Evolutionary conservation across 1,284 basidiomycete genomes (phyloP).

Genomic region (Kalmanozyma brasiliensis): DNA sequence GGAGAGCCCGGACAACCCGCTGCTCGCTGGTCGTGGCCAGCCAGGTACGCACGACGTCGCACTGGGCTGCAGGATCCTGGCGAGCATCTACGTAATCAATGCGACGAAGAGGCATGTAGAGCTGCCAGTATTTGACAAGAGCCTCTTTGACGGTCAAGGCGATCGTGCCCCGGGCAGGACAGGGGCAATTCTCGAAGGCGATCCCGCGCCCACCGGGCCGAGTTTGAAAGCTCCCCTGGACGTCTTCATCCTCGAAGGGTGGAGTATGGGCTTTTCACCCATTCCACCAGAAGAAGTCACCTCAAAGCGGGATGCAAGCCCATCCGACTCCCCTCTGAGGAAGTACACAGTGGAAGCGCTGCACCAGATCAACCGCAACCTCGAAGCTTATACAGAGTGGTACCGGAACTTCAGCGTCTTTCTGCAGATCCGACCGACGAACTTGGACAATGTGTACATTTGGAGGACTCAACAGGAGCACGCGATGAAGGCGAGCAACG

Average conservation of each 20-base stretch:
- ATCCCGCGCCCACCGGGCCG: constrained; percentile 11
- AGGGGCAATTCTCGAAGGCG: too few relatives aligned
- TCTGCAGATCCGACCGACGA: constrained; percentile 33
- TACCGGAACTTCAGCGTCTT: constrained; percentile 37
- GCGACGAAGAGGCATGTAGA: not conserved
- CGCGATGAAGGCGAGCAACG: constrained; percentile 45
- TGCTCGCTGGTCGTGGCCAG: constrained; percentile 37
- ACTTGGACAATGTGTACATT: constrained; percentile 37
- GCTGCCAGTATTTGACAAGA: constrained; percentile 43
- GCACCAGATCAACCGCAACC: constrained; percentile 35
- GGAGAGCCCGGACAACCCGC: constrained; percentile 30
- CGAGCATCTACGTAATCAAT: constrained; percentile 27
- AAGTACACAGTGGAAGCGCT: constrained; percentile 21
- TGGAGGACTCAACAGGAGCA: constrained; percentile 47
- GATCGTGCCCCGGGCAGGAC: constrained; percentile 29
- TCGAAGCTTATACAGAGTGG: constrained; percentile 25
- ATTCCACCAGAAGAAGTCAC: constrained; percentile 12
- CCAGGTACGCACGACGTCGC: constrained; percentile 41
- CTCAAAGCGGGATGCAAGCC: constrained; percentile 2
- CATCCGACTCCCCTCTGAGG: constrained; percentile 13
- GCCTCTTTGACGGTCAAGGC: constrained; percentile 32
- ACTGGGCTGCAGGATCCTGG: constrained; percentile 14
- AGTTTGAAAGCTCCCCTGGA: constrained; percentile 21
- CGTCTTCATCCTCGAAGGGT: constrained; percentile 46
- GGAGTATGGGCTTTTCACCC: constrained; percentile 45